These are phyloP conservation scores for Starmerella floris DNA, from an alignment of 805 yeast species.

Conservation along the genomic window DNA sequence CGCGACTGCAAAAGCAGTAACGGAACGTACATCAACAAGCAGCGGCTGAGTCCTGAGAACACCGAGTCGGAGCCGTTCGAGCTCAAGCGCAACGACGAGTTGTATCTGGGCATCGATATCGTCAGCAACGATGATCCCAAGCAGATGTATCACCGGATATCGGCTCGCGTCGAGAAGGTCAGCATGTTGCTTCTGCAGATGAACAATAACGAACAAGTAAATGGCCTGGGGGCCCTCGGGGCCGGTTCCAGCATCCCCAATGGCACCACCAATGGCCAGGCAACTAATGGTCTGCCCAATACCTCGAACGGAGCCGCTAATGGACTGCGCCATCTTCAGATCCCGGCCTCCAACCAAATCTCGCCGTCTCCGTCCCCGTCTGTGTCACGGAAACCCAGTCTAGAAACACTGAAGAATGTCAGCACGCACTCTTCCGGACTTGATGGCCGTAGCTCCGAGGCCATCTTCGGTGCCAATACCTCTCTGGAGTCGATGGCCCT, in stretches of 20 bases:
- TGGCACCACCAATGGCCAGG: no score
- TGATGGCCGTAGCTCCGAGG: conserved; percentile 10
- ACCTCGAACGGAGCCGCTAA: neutral
- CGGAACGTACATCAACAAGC: conserved; percentile 83
- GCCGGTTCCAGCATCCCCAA: no score
- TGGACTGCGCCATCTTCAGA: neutral
- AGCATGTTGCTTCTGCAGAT: conserved; percentile 38
- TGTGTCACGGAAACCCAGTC: conserved; percentile 13
- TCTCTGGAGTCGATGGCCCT: conserved; percentile 27
- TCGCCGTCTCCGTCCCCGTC: conserved; percentile 1
- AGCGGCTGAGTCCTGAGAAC: conserved; percentile 47
- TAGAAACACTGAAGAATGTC: conserved; percentile 12
- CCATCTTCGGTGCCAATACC: conserved; percentile 26
- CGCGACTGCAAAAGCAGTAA: conserved; percentile 83
- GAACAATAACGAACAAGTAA: neutral
- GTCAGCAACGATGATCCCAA: conserved; percentile 33
- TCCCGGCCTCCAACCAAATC: neutral
- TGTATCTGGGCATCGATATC: conserved; percentile 90
- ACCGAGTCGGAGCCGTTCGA: conserved; percentile 42
- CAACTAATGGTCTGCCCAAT: neutral
- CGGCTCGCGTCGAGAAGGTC: conserved; percentile 68
- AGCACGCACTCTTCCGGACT: neutral
- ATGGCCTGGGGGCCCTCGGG: neutral
- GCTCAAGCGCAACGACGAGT: conserved; percentile 63
- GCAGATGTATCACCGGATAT: conserved; percentile 70